Evolutionary conservation across 306 rosid species (phyloP).

Genomic region (Cercis canadensis): DNA sequence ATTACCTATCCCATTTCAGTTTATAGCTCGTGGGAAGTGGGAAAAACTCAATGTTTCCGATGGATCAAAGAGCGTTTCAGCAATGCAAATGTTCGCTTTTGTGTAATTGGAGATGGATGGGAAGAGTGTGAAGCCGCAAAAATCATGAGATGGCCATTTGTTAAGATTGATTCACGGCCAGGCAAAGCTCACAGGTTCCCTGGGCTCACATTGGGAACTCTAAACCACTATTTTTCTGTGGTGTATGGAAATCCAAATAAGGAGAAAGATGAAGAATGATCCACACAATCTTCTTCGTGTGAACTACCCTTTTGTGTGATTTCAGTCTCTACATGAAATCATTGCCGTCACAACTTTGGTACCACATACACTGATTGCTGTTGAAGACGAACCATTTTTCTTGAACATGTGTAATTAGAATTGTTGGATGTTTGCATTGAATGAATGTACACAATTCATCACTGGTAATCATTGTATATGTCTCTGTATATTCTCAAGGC

Average conservation of each 20-base stretch:
- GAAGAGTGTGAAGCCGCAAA: constrained; percentile 92
- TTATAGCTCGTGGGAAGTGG: constrained; percentile 92
- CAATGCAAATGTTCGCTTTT: constrained; percentile 72
- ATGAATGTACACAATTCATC: too few species aligned
- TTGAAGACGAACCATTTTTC: constrained; percentile 34
- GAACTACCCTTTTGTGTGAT: constrained; percentile 33
- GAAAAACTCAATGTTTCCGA: constrained; percentile 74
- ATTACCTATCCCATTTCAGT: constrained; percentile 51
- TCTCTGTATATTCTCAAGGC: too few species aligned
- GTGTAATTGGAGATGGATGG: constrained; percentile 91
- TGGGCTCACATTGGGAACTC: constrained; percentile 76
- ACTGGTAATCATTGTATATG: too few species aligned
- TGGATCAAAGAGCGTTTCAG: constrained; percentile 83
- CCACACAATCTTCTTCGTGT: constrained; percentile 24
- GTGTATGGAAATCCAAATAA: constrained; percentile 64
- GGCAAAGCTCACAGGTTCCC: constrained; percentile 84
- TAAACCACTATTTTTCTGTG: constrained; percentile 76
- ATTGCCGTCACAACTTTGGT: constrained; percentile 21
- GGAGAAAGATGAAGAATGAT: constrained; percentile 56
- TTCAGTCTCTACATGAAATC: constrained; percentile 33
- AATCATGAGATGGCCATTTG: constrained; percentile 84
- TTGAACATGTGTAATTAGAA: too few species aligned
- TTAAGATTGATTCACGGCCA: constrained; percentile 76
- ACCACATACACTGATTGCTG: constrained; percentile 25
- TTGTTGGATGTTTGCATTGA: too few species aligned